Conservation (phyloP, 2,329 filamentous ascomycete genomes). For the Seiridium cupressi region DNA sequence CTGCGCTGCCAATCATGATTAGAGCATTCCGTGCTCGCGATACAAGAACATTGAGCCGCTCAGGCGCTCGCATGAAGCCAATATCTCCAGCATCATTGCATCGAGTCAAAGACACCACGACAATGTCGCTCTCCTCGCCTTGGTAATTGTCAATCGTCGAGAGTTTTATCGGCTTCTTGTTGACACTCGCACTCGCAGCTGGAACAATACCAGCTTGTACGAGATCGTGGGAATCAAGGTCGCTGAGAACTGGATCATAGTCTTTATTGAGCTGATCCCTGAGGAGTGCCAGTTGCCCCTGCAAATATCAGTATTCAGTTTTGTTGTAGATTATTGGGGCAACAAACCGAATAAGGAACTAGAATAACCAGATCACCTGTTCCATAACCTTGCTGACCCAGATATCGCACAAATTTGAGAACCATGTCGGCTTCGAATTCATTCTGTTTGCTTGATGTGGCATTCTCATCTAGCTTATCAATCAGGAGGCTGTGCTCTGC, state of each 20-base stretch:
- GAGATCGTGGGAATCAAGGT: constrained; percentile 65
- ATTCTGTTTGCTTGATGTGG: constrained; percentile 60
- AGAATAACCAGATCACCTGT: constrained; percentile 65
- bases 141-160: constrained; percentile 80
- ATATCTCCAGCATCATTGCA: constrained; percentile 65
- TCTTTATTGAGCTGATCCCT: constrained; percentile 49
- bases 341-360: constrained; percentile 60
- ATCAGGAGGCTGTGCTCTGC: constrained; percentile 35
- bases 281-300: constrained; percentile 61
- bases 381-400: constrained; percentile 70
- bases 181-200: constrained; percentile 45
- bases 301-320: not conserved
- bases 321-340: not conserved
- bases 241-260: constrained; percentile 65
- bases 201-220: constrained; percentile 61
- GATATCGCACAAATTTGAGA: constrained; percentile 61
- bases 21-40: constrained; percentile 64
- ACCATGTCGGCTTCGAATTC: constrained; percentile 65
- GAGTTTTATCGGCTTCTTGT: constrained; percentile 54
- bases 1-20: constrained; percentile 68
- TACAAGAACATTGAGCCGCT: constrained; percentile 69
- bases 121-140: constrained; percentile 73
- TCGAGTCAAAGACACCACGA: constrained; percentile 65
- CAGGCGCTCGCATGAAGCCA: constrained; percentile 65
- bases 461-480: constrained; percentile 49